A percentile compares a stretch with the other conserved stretches of the same genome.
phyloP scores from a whole-genome alignment of 495 filamentous ascomycete species.

The Trichoderma parareesei region DNA sequence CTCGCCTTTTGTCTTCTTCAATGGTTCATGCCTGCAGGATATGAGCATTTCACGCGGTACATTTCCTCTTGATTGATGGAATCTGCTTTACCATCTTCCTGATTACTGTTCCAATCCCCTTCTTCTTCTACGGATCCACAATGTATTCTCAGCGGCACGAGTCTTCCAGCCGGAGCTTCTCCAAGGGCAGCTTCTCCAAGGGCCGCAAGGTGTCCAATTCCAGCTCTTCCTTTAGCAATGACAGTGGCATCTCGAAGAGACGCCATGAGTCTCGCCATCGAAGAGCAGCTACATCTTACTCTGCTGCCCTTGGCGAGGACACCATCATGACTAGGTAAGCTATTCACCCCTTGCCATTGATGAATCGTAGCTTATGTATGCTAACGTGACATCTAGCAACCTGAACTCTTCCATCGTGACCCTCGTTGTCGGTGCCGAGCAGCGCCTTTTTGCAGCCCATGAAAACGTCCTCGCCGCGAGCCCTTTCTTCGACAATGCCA shows the following conservation, averaged over 20 bases:
- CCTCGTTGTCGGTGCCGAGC: constrained; percentile 65
- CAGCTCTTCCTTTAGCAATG: constrained; percentile 34
- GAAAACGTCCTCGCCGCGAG: constrained; percentile 73
- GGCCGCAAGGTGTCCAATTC: constrained; percentile 31
- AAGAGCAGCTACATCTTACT: constrained; percentile 30
- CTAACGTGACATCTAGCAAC: constrained; percentile 30
- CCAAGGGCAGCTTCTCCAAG: constrained; percentile 36
- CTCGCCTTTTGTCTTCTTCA: neutral
- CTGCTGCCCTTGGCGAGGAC: constrained; percentile 22
- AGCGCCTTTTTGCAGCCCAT: constrained; percentile 83
- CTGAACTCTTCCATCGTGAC: constrained; percentile 68
- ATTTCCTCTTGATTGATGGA: neutral
- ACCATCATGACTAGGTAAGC: constrained; percentile 20
- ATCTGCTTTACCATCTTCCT: neutral
- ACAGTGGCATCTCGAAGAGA: constrained; percentile 36
- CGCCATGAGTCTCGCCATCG: constrained; percentile 30
- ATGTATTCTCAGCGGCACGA: constrained; percentile 40
- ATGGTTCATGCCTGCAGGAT: neutral
- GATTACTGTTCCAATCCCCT: neutral
- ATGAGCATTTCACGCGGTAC: neutral
- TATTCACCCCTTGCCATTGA: neutral
- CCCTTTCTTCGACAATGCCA: constrained; percentile 62
- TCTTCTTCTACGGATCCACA: constrained; percentile 17
- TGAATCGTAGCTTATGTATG: neutral
- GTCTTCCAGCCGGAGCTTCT: constrained; percentile 33